Evolutionary conservation across 257 asterid species (phyloP).

Genomic region (Gentiana macrophylla): DNA sequence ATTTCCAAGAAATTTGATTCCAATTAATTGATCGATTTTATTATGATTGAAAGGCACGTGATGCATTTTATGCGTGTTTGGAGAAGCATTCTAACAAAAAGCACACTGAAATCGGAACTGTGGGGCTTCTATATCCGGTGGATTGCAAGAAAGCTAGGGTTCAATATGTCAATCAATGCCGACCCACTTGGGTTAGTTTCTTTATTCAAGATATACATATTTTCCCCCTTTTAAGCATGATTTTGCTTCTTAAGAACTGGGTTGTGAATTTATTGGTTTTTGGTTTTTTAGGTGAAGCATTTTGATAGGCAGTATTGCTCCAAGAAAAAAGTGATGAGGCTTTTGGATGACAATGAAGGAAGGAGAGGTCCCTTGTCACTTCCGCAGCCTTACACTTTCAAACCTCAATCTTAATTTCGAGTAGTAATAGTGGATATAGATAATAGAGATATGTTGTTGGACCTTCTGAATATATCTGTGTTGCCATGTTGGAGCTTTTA

Average conservation of each 20-base stretch:
- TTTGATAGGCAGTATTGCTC: conserved; percentile 91
- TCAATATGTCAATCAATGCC: conserved; percentile 56
- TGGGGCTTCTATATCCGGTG: conserved; percentile 78
- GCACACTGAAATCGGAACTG: conserved; percentile 68
- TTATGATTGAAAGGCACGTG: conserved; percentile 62
- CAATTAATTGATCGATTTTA: conserved; percentile 6
- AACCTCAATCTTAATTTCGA: conserved; percentile 25
- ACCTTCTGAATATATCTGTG: too few relatives aligned
- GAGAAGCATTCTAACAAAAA: conserved; percentile 67
- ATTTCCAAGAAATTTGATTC: background rate
- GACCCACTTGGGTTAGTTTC: conserved; percentile 79
- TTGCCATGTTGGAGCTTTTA: background rate
- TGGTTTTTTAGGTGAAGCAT: conserved; percentile 62
- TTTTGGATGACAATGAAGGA: conserved; percentile 73
- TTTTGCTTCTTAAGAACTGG: background rate
- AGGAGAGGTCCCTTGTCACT: conserved; percentile 96
- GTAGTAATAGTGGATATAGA: background rate
- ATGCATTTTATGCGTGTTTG: conserved; percentile 76
- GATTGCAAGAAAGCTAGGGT: conserved; percentile 77
- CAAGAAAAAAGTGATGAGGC: conserved; percentile 76
- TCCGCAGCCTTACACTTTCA: conserved; percentile 61
- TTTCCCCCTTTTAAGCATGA: background rate
- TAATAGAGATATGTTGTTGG: background rate
- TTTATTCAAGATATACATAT: background rate
- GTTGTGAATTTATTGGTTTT: background rate